Conservation (phyloP, 768 basidiomycete genomes). For the Pleurotus salmoneostramineus region DNA sequence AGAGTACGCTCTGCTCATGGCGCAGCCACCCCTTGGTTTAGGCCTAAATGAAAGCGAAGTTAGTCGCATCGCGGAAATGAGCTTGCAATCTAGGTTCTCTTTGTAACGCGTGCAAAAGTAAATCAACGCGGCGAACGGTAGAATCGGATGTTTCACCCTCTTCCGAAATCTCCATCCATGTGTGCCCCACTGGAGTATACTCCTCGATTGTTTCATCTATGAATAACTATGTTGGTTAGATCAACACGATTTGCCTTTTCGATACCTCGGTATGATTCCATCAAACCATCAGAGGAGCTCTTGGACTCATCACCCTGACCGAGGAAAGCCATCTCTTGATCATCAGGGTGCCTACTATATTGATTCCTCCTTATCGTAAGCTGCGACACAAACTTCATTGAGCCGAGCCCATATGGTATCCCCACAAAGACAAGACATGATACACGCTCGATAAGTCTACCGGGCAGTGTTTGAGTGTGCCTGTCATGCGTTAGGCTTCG, state of each 20-base stretch:
- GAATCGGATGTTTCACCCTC: not conserved
- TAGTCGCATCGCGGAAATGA: constrained; percentile 50
- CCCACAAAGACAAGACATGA: not conserved
- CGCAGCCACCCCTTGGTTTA: constrained; percentile 65
- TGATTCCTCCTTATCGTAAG: too few relatives aligned
- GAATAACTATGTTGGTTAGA: too few relatives aligned
- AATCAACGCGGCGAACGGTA: too few relatives aligned
- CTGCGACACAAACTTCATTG: too few relatives aligned
- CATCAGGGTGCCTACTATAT: too few relatives aligned
- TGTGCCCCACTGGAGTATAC: too few relatives aligned
- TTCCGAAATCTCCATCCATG: not conserved
- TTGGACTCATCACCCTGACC: too few relatives aligned
- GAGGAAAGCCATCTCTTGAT: too few relatives aligned
- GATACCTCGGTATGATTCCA: too few relatives aligned
- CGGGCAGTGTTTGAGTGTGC: not conserved
- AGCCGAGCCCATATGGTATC: not conserved
- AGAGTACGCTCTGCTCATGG: constrained; percentile 80
- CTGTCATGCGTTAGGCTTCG: not conserved
- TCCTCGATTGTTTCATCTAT: too few relatives aligned
- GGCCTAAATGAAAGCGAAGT: constrained; percentile 62
- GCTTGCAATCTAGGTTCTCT: constrained; percentile 44
- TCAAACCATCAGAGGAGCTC: too few relatives aligned
- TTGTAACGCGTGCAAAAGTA: not conserved
- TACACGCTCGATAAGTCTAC: not conserved
- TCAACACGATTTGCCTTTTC: too few relatives aligned